These are phyloP conservation scores for Podospora pseudocomata DNA, from an alignment of 495 filamentous ascomycete genomes.

Conservation along the genomic window DNA sequence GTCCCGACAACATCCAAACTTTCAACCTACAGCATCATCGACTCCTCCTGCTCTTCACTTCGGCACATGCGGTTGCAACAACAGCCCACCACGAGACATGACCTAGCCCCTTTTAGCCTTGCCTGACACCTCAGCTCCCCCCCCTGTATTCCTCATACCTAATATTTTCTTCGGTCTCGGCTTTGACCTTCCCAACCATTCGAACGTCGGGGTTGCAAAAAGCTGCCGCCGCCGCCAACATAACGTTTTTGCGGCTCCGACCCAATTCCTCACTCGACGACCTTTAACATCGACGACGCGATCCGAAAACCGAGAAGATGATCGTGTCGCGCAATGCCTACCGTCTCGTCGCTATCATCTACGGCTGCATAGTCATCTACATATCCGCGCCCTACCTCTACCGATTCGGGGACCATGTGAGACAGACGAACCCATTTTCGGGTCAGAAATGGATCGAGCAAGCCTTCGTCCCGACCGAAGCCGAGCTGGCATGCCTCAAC, in stretches of 20 bases:
- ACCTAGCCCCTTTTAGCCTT: background rate
- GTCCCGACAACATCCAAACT: background rate
- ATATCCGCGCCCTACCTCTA: slow-evolving; percentile 30
- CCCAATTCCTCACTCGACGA: background rate
- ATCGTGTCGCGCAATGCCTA: slow-evolving; percentile 19
- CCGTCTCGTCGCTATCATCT: slow-evolving; percentile 25
- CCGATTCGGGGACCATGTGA: slow-evolving; percentile 34
- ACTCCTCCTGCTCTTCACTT: background rate
- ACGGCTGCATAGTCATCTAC: slow-evolving; percentile 26
- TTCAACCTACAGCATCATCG: background rate
- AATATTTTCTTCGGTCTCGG: background rate
- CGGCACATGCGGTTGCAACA: background rate
- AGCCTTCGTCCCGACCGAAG: slow-evolving; percentile 33
- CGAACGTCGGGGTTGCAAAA: background rate
- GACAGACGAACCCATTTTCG: slow-evolving; percentile 41
- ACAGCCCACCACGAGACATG: background rate
- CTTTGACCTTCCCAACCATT: background rate
- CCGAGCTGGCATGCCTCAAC: slow-evolving; percentile 40
- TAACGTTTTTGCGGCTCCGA: background rate
- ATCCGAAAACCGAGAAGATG: background rate
- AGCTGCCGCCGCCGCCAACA: background rate
- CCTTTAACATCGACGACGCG: background rate
- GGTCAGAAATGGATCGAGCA: slow-evolving; percentile 40
- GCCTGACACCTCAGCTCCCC: background rate
- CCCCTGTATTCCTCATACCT: background rate